Base-by-base conservation (phyloP, 2,329 filamentous ascomycete species). In the Capronia coronata region DNA sequence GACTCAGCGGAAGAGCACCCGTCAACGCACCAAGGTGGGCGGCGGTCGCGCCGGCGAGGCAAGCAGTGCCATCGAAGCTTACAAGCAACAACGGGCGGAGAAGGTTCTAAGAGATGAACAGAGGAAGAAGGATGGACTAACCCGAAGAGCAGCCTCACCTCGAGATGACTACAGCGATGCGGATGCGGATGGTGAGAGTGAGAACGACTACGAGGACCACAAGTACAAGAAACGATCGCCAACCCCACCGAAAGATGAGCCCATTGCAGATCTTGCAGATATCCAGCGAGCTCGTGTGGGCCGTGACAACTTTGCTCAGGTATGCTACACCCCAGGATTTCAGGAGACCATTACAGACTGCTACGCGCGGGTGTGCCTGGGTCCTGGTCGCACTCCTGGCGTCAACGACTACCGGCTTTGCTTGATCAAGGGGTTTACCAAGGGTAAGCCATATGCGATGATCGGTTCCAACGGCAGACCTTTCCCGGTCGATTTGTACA, bases 261-360 rank as follows among this genome's bases (percentile, higher is more conserved):
- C 80, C 11, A 83, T 82, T 21, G 81, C 86, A 1, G 81, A 85
- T 29, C 73, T 95, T 16, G 77, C 77, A n/a, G 88, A 97, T 65
- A 82, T 91, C 57, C 86, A 97, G 64, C 81, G 87, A 43, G 80
- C 91, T 46, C 82, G 88, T 49, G 79, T 98, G 51, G 87, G 90
- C 43, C 81, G 93, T 55, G 85, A 80, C 59, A 86, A 89, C 63
- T 95, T 98, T 66, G 84, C 86, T 5, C 82, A 91, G 62, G 85
- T 95, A 48, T 96, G 89, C 75, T 95, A 94, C 71, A 91, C 90
- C 60, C 93, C 93, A 9, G 84, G 84, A 2, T 96, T 98, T 59
- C 86, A 94, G 48, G 73, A 85, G 7, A 78, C 85, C 23, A 86
- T 96, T 61, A 80, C 75, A 13, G 88, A 88, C 44, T 94, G 89